phyloP scores from a whole-genome alignment of 805 yeast genomes.

The Geotrichum ghanense region DNA sequence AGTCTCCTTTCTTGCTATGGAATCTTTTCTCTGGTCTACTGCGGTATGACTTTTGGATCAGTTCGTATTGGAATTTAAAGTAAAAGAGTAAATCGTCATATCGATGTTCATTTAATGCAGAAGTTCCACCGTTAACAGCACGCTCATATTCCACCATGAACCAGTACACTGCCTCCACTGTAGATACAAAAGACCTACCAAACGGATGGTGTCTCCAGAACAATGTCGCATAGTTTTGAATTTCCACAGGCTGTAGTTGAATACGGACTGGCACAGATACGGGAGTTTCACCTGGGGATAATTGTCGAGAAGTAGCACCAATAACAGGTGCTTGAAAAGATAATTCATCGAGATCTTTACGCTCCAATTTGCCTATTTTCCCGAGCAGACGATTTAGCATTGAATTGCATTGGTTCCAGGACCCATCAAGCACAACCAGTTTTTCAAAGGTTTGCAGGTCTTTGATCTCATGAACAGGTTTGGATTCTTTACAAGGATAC shows the following conservation, averaged over 20 bases:
- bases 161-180: neutral
- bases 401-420: constrained; percentile 1
- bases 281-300: no score
- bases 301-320: neutral
- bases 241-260: neutral
- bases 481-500: neutral
- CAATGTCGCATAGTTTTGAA: neutral
- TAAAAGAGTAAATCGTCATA: constrained; percentile 1
- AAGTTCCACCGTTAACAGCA: neutral
- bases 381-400: neutral
- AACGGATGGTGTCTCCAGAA: neutral
- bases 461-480: neutral
- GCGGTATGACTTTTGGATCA: neutral
- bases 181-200: neutral
- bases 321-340: neutral
- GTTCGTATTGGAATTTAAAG: neutral
- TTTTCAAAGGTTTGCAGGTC: neutral
- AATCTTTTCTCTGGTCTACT: neutral
- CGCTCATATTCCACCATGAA: constrained; percentile 1
- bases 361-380: neutral
- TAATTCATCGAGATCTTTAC: neutral
- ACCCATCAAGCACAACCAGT: neutral
- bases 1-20: neutral
- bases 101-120: neutral
- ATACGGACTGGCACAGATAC: no score